phyloP scores from a whole-genome alignment of 2,329 filamentous ascomycete species.

The Stemphylium beticola region DNA sequence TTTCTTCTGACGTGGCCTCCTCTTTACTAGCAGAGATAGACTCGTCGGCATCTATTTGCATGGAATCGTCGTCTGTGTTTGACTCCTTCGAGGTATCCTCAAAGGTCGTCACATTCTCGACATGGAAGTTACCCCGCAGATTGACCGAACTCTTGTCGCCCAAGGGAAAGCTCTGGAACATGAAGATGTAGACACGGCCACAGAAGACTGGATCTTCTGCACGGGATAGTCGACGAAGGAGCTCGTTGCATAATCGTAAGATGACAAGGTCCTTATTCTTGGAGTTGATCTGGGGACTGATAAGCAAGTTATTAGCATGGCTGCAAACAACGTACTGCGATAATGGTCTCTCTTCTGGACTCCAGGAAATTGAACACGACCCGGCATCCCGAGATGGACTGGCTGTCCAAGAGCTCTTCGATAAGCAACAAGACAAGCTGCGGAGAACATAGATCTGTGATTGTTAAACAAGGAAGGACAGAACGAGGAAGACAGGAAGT shows the following conservation, averaged over 20 bases:
- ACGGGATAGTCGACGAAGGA: slow-evolving; percentile 89
- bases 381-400: slow-evolving; percentile 90
- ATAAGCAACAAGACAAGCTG: slow-evolving; percentile 87
- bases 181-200: slow-evolving; percentile 95
- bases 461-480: slow-evolving; percentile 8
- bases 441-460: slow-evolving; percentile 67
- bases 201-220: slow-evolving; percentile 98
- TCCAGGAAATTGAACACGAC: slow-evolving; percentile 95
- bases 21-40: slow-evolving; percentile 34
- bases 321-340: slow-evolving; percentile 62
- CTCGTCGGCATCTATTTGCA: slow-evolving; percentile 68
- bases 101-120: slow-evolving; percentile 89
- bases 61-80: slow-evolving; percentile 57
- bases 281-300: slow-evolving; percentile 37
- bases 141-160: slow-evolving; percentile 98
- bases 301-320: slow-evolving; percentile 28
- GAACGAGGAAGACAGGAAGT: slow-evolving; percentile 51
- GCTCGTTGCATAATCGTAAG: slow-evolving; percentile 91
- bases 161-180: slow-evolving; percentile 96
- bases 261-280: slow-evolving; percentile 83
- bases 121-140: slow-evolving; percentile 91
- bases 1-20: slow-evolving; percentile 46
- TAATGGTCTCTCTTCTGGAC: slow-evolving; percentile 87
- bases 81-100: slow-evolving; percentile 62
- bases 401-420: slow-evolving; percentile 93